These are phyloP conservation scores for Fusarium tuaranense DNA, from an alignment of 2,329 filamentous ascomycete species.

Conservation along the genomic window DNA sequence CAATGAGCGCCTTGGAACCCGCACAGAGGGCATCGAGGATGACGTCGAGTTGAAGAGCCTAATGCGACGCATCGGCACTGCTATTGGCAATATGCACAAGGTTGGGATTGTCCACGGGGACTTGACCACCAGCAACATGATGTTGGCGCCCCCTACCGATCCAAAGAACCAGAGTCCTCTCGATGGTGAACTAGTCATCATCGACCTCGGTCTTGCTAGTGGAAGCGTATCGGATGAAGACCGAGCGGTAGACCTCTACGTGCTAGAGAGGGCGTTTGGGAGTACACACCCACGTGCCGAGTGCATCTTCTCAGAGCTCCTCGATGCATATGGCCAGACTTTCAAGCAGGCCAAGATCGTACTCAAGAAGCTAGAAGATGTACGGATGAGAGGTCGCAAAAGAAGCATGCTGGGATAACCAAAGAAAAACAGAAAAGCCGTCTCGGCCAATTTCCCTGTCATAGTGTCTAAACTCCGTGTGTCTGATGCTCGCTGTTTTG, in stretches of 20 bases:
- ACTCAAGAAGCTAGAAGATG: slow-evolving; percentile 87
- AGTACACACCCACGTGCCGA: slow-evolving; percentile 94
- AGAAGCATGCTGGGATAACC: slow-evolving; percentile 91
- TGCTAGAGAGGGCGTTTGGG: slow-evolving; percentile 92
- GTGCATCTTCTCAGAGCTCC: slow-evolving; percentile 77
- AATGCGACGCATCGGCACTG: slow-evolving; percentile 76
- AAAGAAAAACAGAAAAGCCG: slow-evolving; percentile 36
- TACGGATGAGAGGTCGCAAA: slow-evolving; percentile 93
- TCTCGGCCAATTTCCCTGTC: slow-evolving; percentile 41
- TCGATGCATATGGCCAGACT: slow-evolving; percentile 78
- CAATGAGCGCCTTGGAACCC: slow-evolving; percentile 73
- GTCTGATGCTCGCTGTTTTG: slow-evolving; percentile 51
- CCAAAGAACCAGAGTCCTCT: slow-evolving; percentile 48
- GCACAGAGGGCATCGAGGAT: slow-evolving; percentile 53
- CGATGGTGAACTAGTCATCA: slow-evolving; percentile 85
- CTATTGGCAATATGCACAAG: slow-evolving; percentile 81
- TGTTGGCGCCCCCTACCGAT: slow-evolving; percentile 67
- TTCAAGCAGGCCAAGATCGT: slow-evolving; percentile 82
- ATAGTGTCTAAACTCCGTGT: slow-evolving; percentile 45
- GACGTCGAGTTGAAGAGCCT: slow-evolving; percentile 68
- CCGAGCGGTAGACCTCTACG: slow-evolving; percentile 94
- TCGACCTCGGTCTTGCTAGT: slow-evolving; percentile 92
- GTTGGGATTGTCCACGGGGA: slow-evolving; percentile 94
- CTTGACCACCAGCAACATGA: slow-evolving; percentile 96
- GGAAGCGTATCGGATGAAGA: slow-evolving; percentile 90